Percentiles rank a stretch among this genome's conserved stretches.
These are phyloP conservation scores for Lanmaoa rubissima DNA, from an alignment of 768 basidiomycete genomes.

Conservation along the genomic window DNA sequence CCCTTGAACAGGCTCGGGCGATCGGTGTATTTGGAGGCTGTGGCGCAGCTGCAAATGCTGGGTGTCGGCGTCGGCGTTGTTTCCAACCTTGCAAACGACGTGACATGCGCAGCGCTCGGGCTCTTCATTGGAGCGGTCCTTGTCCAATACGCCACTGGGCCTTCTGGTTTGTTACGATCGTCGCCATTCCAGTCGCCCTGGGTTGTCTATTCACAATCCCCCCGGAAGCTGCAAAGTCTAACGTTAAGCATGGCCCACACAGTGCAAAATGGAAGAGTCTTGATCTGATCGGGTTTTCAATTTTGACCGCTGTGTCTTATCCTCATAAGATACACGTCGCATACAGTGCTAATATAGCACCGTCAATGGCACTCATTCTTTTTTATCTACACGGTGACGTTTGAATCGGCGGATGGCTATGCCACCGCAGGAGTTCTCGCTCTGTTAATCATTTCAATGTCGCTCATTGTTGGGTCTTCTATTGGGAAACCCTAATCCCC, in stretches of 20 bases:
- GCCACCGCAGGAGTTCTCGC: conserved; percentile 41
- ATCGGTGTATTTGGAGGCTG: conserved; percentile 47
- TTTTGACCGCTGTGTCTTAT: conserved; percentile 33
- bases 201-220: conserved; percentile 37
- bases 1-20: conserved; percentile 44
- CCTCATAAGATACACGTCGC: not conserved
- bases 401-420: conserved; percentile 52
- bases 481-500: conserved; percentile 46
- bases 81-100: not conserved
- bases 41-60: conserved; percentile 46
- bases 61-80: not conserved
- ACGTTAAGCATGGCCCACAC: not conserved
- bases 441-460: conserved; percentile 45
- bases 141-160: conserved; percentile 44
- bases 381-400: conserved; percentile 43
- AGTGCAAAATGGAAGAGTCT: conserved; percentile 30
- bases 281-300: conserved; percentile 39
- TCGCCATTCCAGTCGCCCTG: conserved; percentile 36
- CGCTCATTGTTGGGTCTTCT: conserved; percentile 42
- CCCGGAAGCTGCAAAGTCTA: conserved; percentile 6
- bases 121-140: conserved; percentile 44
- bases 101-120: conserved; percentile 34
- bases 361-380: conserved; percentile 35
- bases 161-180: conserved; percentile 48
- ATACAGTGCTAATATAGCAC: not conserved